Conservation (phyloP, 768 basidiomycete species). For the Termitomyces sp. region DNA sequence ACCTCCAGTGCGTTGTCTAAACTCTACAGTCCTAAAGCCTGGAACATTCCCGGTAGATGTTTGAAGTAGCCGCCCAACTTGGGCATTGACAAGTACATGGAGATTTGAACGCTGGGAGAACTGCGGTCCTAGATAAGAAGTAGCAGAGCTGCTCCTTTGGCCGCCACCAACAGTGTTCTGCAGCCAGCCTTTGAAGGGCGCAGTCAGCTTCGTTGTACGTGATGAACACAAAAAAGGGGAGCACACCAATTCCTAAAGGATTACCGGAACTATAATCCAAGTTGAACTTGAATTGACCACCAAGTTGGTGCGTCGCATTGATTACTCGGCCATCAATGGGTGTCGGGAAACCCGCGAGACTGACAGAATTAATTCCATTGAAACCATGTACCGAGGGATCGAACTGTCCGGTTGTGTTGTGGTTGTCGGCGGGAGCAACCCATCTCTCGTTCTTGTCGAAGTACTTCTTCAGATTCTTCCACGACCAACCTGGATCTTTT, state of each 20-base stretch:
- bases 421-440: constrained; percentile 24
- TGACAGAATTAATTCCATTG: constrained; percentile 17
- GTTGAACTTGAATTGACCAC: constrained; percentile 25
- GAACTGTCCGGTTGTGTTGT: constrained; percentile 28
- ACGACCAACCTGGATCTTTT: constrained; percentile 30
- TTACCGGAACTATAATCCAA: constrained; percentile 27
- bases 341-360: constrained; percentile 20
- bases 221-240: neutral
- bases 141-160: constrained; percentile 25
- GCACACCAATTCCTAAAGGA: constrained; percentile 26
- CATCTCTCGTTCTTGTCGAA: constrained; percentile 25
- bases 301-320: constrained; percentile 11
- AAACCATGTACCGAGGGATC: constrained; percentile 18
- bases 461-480: constrained; percentile 23
- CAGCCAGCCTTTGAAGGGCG: constrained; percentile 1
- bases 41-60: constrained; percentile 7
- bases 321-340: constrained; percentile 16
- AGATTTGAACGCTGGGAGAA: constrained; percentile 25
- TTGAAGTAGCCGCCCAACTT: constrained; percentile 18
- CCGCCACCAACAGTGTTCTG: constrained; percentile 20
- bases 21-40: constrained; percentile 10
- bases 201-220: neutral
- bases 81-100: constrained; percentile 23
- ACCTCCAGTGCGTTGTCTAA: neutral
- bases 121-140: constrained; percentile 26